These are phyloP conservation scores for Coemansia umbellata DNA, from an alignment of 192 early-diverging fungal genomes.

Conservation along the genomic window DNA sequence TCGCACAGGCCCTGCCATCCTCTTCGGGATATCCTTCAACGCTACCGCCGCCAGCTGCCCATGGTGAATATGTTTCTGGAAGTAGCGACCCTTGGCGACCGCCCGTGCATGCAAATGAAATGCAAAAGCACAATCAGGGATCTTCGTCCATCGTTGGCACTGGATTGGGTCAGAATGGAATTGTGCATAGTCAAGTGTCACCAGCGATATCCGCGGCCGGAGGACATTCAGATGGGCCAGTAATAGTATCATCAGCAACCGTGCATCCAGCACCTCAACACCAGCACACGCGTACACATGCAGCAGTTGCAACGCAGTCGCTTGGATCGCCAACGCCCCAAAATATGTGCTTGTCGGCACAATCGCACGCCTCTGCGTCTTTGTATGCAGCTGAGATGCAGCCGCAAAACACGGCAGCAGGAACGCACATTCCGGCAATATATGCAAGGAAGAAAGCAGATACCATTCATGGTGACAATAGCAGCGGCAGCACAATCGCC, in stretches of 20 bases:
- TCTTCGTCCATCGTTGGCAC: background rate
- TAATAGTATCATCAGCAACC: conserved; percentile 1
- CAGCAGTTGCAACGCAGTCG: conserved; percentile 1
- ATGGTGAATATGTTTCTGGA: background rate
- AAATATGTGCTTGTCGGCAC: conserved; percentile 42
- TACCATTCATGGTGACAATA: conserved; percentile 13
- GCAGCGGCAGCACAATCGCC: conserved; percentile 10
- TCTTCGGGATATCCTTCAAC: background rate
- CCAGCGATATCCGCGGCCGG: conserved; percentile 5
- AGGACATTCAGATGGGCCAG: background rate
- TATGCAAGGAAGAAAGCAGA: conserved; percentile 38
- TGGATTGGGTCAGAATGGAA: background rate
- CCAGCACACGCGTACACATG: background rate
- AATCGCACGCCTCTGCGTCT: conserved; percentile 29
- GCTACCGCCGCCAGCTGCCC: background rate
- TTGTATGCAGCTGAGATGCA: conserved; percentile 30
- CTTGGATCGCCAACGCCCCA: conserved; percentile 48
- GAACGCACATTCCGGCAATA: conserved; percentile 37
- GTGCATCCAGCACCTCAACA: too few species aligned
- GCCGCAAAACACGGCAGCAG: conserved; percentile 17
- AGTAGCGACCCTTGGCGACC: background rate
- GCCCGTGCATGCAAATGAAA: background rate
- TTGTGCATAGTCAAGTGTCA: background rate
- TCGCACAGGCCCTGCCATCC: too few species aligned
- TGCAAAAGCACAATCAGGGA: background rate